Conservation (phyloP, 2,329 filamentous ascomycete genomes). For the Diaporthe humulicola region DNA sequence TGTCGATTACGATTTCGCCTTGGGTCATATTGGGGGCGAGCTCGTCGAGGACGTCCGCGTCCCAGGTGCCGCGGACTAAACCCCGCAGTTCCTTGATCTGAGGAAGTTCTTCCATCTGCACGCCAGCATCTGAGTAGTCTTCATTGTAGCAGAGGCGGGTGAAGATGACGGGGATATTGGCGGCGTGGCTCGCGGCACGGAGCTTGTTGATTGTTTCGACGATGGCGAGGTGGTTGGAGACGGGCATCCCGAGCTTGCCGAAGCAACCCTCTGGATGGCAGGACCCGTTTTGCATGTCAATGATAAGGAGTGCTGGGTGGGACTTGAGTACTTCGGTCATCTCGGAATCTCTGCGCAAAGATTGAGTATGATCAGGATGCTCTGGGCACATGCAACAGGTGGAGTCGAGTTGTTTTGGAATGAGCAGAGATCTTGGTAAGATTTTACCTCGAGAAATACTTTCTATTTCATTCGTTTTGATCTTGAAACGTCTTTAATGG, state of each 20-base stretch:
- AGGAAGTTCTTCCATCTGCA: not conserved
- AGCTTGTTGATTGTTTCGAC: constrained; percentile 8
- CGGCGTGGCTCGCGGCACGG: constrained; percentile 7
- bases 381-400: no score
- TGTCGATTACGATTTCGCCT: not conserved
- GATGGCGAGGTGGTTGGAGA: constrained; percentile 15
- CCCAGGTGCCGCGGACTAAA: not conserved
- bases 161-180: not conserved
- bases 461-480: not conserved
- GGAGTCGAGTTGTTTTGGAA: not conserved
- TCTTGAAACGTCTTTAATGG: not conserved
- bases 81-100: not conserved
- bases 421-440: not conserved
- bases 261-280: not conserved
- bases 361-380: not conserved
- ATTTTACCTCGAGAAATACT: not conserved
- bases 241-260: constrained; percentile 1
- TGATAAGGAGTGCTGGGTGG: not conserved
- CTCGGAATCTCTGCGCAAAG: not conserved
- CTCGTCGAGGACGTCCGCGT: not conserved
- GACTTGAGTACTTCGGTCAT: not conserved
- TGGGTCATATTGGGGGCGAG: not conserved
- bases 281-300: not conserved
- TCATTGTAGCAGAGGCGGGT: constrained; percentile 7
- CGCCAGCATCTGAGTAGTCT: constrained; percentile 5